Base-by-base conservation (phyloP, 129 eudicot species). In the Heracleum sosnowskyi region DNA sequence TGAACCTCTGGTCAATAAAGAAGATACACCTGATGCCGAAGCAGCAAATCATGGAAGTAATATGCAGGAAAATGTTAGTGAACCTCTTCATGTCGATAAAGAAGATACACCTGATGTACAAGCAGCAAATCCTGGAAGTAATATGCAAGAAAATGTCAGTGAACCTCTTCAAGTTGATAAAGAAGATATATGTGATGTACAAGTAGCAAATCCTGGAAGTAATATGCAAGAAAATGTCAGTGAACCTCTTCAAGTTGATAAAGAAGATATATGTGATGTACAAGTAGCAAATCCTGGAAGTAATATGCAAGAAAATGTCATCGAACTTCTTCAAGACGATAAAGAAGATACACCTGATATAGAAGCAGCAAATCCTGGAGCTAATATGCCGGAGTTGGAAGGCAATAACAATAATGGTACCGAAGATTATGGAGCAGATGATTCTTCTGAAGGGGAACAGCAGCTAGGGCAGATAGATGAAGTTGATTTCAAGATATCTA, bases 401-500 rank as follows among this genome's bases (percentile, higher is more conserved):
- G 81, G 75, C 31, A 77, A 76, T 34, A 83, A 73, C 44, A 83
- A 37, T 76, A 85, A 82, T 74, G 77, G 28, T 76, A 28, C 66
- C 46, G 88, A 84, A 74, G 77, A 81, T 82, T 79, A 78, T 81
- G 91, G 69, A 49, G 77, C 83, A 28, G 91, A 90, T 80, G 83
- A 62, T 83, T 92, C 91, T 74, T 95, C 97, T 76, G 92, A 75
- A 68, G 93, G 90, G 69, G 97, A 95, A 77, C 89, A 95, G 78
- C 89, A 84, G 79, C 85, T 45, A 79, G 81, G 70, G 64, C 75
- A 75, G 68, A 86, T 87, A 42, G 83, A 89, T 72, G 98, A 95
- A 89, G 98, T 92, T 80, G 99, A 96, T 81, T 86, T 96, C 74
- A 96, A 92, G 76, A 85, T 85, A 69, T 88, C 94, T 75, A 80